These are phyloP conservation scores for Diversispora epigaea DNA, from an alignment of 192 early-diverging fungal genomes.

Conservation along the genomic window DNA sequence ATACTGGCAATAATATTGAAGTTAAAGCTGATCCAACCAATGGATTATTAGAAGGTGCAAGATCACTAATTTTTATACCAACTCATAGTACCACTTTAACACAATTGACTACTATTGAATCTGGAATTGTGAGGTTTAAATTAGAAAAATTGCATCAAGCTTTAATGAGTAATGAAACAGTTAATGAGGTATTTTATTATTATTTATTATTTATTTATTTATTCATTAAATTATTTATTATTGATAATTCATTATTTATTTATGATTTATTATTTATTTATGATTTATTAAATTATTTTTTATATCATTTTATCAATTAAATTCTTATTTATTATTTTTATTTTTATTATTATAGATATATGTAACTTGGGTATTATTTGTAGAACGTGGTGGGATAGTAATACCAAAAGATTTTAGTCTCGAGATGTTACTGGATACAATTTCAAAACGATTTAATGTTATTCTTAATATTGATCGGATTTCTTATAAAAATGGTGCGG, in stretches of 20 bases:
- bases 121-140: not conserved
- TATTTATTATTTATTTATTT: too few species aligned
- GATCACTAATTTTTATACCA: constrained; percentile 3
- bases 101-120: not conserved
- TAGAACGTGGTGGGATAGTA: constrained; percentile 5
- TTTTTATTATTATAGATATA: not conserved
- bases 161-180: too few species aligned
- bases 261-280: not conserved
- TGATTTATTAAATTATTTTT: too few species aligned
- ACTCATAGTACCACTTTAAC: too few species aligned
- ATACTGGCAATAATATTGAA: not conserved
- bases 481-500: constrained; percentile 15
- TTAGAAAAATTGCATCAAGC: too few species aligned
- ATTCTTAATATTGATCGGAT: not conserved
- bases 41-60: constrained; percentile 10
- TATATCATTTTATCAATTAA: too few species aligned
- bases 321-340: not conserved
- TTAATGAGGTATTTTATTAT: too few species aligned
- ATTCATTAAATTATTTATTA: too few species aligned
- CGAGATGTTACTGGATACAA: not conserved
- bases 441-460: not conserved
- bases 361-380: not conserved
- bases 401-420: constrained; percentile 4
- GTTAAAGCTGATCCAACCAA: constrained; percentile 23
- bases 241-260: not conserved